phyloP scores from a whole-genome alignment of 2,329 filamentous ascomycete species.

The Paecilomyces fulvus region DNA sequence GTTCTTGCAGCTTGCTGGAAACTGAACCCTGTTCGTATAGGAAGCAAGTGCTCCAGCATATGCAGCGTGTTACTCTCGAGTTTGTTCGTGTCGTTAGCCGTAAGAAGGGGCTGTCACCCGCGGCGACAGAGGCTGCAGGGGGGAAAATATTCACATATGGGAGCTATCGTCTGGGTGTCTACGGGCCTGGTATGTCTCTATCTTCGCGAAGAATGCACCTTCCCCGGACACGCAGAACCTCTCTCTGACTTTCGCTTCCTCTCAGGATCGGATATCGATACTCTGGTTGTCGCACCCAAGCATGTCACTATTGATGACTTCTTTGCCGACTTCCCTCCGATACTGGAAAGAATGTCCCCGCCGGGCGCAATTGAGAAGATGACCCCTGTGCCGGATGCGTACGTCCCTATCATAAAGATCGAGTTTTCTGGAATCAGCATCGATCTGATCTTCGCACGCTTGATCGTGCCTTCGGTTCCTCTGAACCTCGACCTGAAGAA shows the following conservation, averaged over 20 bases:
- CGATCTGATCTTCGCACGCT: conserved; percentile 80
- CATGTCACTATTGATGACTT: conserved; percentile 86
- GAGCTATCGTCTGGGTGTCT: conserved; percentile 89
- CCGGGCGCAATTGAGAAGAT: conserved; percentile 75
- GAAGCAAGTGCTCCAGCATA: conserved; percentile 61
- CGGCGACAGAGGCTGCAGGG: conserved; percentile 71
- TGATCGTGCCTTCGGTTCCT: conserved; percentile 64
- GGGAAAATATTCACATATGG: conserved; percentile 95
- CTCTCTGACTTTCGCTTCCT: conserved; percentile 3
- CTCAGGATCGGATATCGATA: conserved; percentile 90
- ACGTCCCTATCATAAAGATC: conserved; percentile 96
- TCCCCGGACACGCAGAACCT: neutral
- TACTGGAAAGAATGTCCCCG: conserved; percentile 68
- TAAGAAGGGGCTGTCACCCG: conserved; percentile 64
- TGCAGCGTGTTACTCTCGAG: conserved; percentile 73
- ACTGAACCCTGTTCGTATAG: conserved; percentile 34
- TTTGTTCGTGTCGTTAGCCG: conserved; percentile 77
- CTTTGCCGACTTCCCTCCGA: conserved; percentile 76
- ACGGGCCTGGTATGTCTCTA: conserved; percentile 57
- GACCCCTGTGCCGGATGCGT: conserved; percentile 78
- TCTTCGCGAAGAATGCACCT: neutral
- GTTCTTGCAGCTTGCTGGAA: conserved; percentile 4
- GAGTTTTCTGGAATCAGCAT: conserved; percentile 87
- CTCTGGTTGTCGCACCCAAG: conserved; percentile 82
- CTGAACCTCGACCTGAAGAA: conserved; percentile 69